Conservation (phyloP, 192 early-diverging fungal species). For the Diversispora eburnea region DNA sequence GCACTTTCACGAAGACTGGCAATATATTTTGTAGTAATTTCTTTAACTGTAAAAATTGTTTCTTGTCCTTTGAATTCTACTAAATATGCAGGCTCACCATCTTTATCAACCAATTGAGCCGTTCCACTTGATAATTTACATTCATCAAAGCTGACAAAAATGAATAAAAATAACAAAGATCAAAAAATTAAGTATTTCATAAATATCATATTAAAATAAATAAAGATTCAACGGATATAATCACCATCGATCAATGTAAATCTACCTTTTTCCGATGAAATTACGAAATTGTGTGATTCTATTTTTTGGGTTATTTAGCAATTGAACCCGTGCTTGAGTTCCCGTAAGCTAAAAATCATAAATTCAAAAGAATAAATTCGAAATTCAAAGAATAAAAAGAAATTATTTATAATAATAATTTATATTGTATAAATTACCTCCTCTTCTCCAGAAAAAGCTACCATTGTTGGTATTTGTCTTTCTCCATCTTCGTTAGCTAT, state of each 20-base stretch:
- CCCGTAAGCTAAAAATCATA: slow-evolving; percentile 39
- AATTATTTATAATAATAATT: not conserved
- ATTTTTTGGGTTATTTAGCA: slow-evolving; percentile 82
- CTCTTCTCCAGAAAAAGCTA: slow-evolving; percentile 89
- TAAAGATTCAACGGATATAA: no score
- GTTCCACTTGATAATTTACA: slow-evolving; percentile 40
- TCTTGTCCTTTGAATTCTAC: slow-evolving; percentile 59
- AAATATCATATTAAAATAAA: slow-evolving; percentile 4
- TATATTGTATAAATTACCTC: slow-evolving; percentile 55
- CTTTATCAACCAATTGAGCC: slow-evolving; percentile 55
- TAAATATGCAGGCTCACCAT: slow-evolving; percentile 58
- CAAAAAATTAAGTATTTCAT: not conserved
- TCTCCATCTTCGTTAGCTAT: slow-evolving; percentile 99
- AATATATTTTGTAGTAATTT: slow-evolving; percentile 79
- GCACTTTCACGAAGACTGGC: slow-evolving; percentile 80
- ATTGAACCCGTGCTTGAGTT: slow-evolving; percentile 80
- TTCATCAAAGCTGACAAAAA: slow-evolving; percentile 20
- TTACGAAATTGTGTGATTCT: slow-evolving; percentile 88
- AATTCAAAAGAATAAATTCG: not conserved
- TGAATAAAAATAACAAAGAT: not conserved
- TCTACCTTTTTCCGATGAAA: slow-evolving; percentile 78
- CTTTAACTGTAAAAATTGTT: slow-evolving; percentile 63
- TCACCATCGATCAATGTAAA: slow-evolving; percentile 3
- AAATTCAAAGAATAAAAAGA: not conserved
- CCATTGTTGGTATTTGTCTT: slow-evolving; percentile 88